Base-by-base conservation (phyloP, 2,329 filamentous ascomycete species). In the Fusarium bactridioides region DNA sequence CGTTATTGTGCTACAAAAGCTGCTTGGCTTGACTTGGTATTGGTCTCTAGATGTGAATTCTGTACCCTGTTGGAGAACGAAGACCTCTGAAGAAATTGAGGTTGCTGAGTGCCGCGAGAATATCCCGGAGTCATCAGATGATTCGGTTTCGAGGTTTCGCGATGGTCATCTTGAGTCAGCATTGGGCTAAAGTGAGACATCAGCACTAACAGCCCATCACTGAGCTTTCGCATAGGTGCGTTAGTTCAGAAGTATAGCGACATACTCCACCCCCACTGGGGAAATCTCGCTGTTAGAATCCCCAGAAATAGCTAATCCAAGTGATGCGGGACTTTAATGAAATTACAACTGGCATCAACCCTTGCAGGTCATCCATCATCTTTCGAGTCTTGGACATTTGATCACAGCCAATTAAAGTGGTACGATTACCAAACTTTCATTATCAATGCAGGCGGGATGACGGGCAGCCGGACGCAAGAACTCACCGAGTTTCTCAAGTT, bases 111-210 rank as follows among this genome's bases (percentile, higher is more conserved):
- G 31, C 18, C 41, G 41, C 70, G 70, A 67, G 41, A 68, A 73
- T 51, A 48, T 67, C 4, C 29, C 55, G 70, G 70, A 48, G 23
- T 8, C 35, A 55, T 69, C 53, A 54, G 66, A 31, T 37, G 54
- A 67, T 67, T 67, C 44, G 16, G 21, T 63, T 64, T 66, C 70
- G 70, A 40, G 29, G 25, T 61, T 67, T 55, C 61, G 21, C 70
- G 70, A 71, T 7, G n/a, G 40, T 10, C 10, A 18, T 7, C 8
- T 25, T 41, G 31, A 44, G 56, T 50, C 38, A 68, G 51, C 45
- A 40, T 53, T 40, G 3, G 9, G 11, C 7, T 19, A 16, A 16
- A 16, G 25, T 13, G 18, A 23, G 15, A 58, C 51, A 41, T 25
- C 21, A 5, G 7, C 8, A 35, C 54, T 57, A 47, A 21, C 38